Conservation (phyloP, 352 stramenopile genomes). For the Phytophthora pinifolia region DNA sequence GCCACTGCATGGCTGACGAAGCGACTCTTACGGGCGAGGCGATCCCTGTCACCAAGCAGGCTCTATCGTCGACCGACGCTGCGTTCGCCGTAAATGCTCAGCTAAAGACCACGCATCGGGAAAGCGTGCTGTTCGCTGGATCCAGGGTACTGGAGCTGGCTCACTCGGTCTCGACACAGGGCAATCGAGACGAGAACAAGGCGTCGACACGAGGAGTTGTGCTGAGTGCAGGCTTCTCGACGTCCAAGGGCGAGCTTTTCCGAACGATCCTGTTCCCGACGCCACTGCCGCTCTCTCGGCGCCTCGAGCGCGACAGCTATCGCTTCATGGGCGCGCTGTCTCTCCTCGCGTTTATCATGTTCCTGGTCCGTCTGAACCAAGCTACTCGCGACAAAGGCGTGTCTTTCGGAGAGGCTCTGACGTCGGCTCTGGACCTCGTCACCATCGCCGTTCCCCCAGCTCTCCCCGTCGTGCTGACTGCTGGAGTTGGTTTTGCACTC, state of each 20-base stretch:
- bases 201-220: conserved; percentile 52
- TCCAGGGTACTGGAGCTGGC: conserved; percentile 51
- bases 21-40: conserved; percentile 78
- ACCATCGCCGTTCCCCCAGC: conserved; percentile 66
- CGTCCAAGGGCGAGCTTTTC: conserved; percentile 75
- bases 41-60: conserved; percentile 78
- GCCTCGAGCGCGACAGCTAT: conserved; percentile 78
- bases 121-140: conserved; percentile 60
- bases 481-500: conserved; percentile 64
- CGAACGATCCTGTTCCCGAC: conserved; percentile 66
- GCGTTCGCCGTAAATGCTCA: conserved; percentile 29
- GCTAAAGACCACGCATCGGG: conserved; percentile 47
- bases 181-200: conserved; percentile 29
- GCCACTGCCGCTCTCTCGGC: conserved; percentile 43
- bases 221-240: conserved; percentile 60
- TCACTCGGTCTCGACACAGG: conserved; percentile 25
- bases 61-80: conserved; percentile 5
- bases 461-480: conserved; percentile 64
- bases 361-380: conserved; percentile 52
- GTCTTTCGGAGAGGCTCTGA: conserved; percentile 30
- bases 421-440: conserved; percentile 60
- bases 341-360: conserved; percentile 52
- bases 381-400: conserved; percentile 28
- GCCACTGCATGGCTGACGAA: conserved; percentile 74
- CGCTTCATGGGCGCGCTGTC: conserved; percentile 59